These are phyloP conservation scores for Carex pumila DNA, from an alignment of 176 grass and related monocot species.

Conservation along the genomic window DNA sequence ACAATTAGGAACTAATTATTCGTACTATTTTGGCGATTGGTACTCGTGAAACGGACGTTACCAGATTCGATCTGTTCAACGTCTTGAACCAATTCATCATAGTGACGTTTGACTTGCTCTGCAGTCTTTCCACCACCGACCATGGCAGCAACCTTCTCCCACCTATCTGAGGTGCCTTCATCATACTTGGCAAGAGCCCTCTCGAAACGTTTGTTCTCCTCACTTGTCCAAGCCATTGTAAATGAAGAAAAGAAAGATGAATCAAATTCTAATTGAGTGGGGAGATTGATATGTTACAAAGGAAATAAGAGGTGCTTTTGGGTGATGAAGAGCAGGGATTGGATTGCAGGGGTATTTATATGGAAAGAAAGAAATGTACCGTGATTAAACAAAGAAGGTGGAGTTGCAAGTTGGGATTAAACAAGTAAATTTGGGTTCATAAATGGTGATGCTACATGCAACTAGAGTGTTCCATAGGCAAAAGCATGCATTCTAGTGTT, in stretches of 20 bases:
- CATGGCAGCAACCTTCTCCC: constrained; percentile 45
- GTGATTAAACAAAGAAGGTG: constrained; percentile 22
- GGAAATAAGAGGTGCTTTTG: neutral
- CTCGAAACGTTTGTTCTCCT: constrained; percentile 56
- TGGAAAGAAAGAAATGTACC: constrained; percentile 7
- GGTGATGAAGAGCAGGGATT: neutral
- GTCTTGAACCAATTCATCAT: constrained; percentile 24
- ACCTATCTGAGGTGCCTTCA: constrained; percentile 25
- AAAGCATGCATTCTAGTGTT: constrained; percentile 2
- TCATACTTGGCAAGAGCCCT: constrained; percentile 39
- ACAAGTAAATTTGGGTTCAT: constrained; percentile 16
- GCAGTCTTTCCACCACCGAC: constrained; percentile 60
- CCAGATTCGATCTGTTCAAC: constrained; percentile 29
- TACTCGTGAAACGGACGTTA: neutral
- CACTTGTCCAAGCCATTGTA: constrained; percentile 32
- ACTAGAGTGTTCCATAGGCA: neutral
- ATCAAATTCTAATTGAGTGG: neutral
- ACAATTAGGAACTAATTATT: neutral
- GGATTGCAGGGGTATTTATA: constrained; percentile 20
- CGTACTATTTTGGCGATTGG: neutral
- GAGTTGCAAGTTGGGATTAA: constrained; percentile 23
- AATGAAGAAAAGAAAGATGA: neutral
- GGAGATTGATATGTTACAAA: neutral
- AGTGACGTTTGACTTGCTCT: constrained; percentile 43
- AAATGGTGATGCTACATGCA: constrained; percentile 10